Conservation (phyloP, 2,329 filamentous ascomycete genomes). For the Ceratocystis papillata region DNA sequence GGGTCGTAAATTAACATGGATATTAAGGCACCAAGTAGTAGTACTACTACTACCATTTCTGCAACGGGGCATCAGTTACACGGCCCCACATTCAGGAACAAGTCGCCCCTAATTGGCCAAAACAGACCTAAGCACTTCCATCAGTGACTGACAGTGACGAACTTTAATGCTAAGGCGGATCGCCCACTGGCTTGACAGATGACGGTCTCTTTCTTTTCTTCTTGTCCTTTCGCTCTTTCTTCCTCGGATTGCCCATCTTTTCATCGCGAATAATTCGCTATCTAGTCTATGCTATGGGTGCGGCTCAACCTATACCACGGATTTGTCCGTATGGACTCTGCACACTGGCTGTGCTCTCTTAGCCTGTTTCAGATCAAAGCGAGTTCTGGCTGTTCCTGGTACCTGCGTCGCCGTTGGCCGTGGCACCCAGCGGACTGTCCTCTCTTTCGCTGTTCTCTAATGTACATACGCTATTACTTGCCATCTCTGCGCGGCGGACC, state of each 20-base stretch:
- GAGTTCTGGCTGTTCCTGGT: not conserved
- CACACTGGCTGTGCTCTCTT: constrained; percentile 8
- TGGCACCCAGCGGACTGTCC: not conserved
- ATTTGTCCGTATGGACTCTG: constrained; percentile 11
- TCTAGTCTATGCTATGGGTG: not conserved
- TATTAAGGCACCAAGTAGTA: too few relatives aligned
- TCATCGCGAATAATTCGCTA: too few relatives aligned
- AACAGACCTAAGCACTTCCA: not conserved
- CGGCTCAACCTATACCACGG: not conserved
- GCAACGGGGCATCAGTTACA: not conserved
- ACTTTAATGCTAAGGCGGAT: too few relatives aligned
- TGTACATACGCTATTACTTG: not conserved
- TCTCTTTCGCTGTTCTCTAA: not conserved
- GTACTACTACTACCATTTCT: not conserved
- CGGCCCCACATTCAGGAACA: not conserved
- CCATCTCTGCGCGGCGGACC: not conserved
- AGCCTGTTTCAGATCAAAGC: constrained; percentile 5
- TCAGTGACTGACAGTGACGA: too few relatives aligned
- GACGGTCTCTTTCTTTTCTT: not conserved
- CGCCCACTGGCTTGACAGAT: too few relatives aligned
- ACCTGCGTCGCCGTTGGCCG: not conserved
- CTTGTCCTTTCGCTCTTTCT: not conserved
- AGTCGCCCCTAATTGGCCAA: not conserved
- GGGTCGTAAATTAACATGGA: not conserved
- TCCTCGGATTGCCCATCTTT: too few relatives aligned